Conservation (phyloP, 1,284 basidiomycete species). For the Rhodotorula sp. region DNA sequence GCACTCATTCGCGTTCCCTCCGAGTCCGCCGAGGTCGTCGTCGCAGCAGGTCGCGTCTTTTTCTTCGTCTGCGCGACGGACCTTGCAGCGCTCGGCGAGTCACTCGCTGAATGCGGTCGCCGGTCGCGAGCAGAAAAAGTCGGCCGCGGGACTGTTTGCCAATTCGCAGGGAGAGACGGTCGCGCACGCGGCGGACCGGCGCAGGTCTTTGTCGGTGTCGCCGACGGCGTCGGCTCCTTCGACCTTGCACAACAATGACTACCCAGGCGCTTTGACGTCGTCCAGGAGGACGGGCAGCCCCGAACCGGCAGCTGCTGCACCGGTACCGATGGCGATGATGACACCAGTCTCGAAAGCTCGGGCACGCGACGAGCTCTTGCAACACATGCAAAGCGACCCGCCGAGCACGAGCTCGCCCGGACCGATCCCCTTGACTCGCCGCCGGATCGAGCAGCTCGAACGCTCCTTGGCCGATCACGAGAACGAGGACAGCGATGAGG, state of each 20-base stretch:
- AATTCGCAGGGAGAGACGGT: constrained; percentile 11
- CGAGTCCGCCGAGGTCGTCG: constrained; percentile 24
- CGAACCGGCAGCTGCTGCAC: not conserved
- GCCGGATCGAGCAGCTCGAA: constrained; percentile 16
- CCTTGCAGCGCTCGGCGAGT: constrained; percentile 5
- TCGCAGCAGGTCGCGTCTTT: not conserved
- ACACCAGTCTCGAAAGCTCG: constrained; percentile 10
- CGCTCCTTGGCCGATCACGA: not conserved
- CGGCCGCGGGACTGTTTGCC: not conserved
- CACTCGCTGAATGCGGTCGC: constrained; percentile 11
- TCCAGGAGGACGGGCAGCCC: too few species aligned
- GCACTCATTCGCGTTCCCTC: constrained; percentile 38
- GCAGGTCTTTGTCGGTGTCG: not conserved
- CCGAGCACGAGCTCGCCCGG: constrained; percentile 30
- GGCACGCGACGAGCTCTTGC: constrained; percentile 27
- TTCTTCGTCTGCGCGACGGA: not conserved
- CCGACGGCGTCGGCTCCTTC: not conserved
- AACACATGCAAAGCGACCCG: constrained; percentile 36
- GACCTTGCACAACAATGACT: not conserved
- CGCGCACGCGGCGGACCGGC: not conserved
- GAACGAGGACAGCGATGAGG: constrained; percentile 7
- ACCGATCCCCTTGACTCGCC: constrained; percentile 11
- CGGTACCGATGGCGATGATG: not conserved
- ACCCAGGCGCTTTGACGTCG: too few species aligned
- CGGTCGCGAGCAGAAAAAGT: constrained; percentile 1